Base-by-base conservation (phyloP, 2,329 filamentous ascomycete genomes). In the Aspergillus calidoustus region DNA sequence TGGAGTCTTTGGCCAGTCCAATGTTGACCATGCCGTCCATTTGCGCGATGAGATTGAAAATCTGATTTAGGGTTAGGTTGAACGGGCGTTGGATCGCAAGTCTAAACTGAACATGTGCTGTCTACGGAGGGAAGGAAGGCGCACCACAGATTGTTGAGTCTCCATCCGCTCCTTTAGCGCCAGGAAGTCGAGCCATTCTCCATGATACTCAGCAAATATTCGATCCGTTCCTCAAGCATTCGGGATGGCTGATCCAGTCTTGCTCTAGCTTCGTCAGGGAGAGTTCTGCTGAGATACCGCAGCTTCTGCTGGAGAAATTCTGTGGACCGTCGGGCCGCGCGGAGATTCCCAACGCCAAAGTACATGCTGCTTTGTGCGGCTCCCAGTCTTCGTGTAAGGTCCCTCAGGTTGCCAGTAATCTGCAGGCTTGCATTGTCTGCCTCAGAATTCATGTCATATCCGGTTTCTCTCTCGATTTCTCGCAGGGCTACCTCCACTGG, bases 31-130 rank as follows among this genome's bases (percentile, higher is more conserved):
- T 11, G 17, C 55, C 50, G 23, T 57, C 55, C 17, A 25, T 28
- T n/a, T 57, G 55, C 4, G 46, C 43, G 22, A 57, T 44, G 0
- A 51, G 55, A 17, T 51, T 57, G 23, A 51, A 51, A n/a, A 57
- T 11, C 34, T 41, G 34, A 13, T 5, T 15, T 19, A 19, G 19
- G 9, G 34, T 41, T 15, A 41, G 34, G 13, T 15, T 19, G 19
- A 19, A 19, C 19, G 19, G 19, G 19, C 19, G 1, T 19, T 19
- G 19, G 19, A 2, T 19, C 19, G 19, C 19, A 41, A 13, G 2
- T 15, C 13, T 30, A 34, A 7, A 47, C 1, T 3, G n/a, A 47
- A 28, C 25, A 13, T 13, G 2, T 19, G 19, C 1, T 1, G 1
- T 19, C 19, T 19, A 19, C 1, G 19, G 19, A 19, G 19, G 19